Evolutionary conservation across 2,329 filamentous ascomycete genomes (phyloP), one percentile per base, ranked within the genome.

Genomic region (Dothideomycetes sp.): DNA sequence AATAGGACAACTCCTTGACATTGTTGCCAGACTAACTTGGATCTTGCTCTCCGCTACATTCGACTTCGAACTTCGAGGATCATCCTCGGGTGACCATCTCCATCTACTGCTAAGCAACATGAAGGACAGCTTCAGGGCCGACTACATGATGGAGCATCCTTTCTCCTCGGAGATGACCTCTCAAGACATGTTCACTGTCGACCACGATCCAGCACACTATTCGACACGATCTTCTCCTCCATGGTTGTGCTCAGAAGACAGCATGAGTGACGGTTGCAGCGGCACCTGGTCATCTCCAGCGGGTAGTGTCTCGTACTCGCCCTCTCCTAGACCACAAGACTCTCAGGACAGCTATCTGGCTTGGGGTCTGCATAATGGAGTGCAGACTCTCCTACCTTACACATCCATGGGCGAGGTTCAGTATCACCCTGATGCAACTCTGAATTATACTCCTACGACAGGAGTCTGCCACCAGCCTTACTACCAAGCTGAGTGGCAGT

Each of bases 281-380:
- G 40, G 39, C 18, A 36, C 40, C 17, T 43, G 40, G 40, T 37
- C 40, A 12, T 37, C 40, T 12, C 40, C 40, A 6, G 17, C 40
- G 2, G 27, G 33, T 5, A 43, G 27, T 8, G 16, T 33, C 7
- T 15, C 22, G 8, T 37, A 31, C 28, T 43, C 40, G 15, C 28
- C 40, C 1, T 41, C 37, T 22, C 30, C 37, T 2, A 4, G n/a
- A 19, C 37, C 30, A 3, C 5, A 27, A 17, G 22, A 41, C 15
- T 41, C 25, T 4, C 23, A 15, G 16, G 20, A 22, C 11, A 6
- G 11, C 12, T 33, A 20, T 20, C 8, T 24, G 8, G n/a, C 11
- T n/a, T 41, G 37, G 30, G 16, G 17, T 5, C 30, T n/a, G n/a
- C n/a, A n/a, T n/a, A 33, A 20, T 8, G 17, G 16, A 25, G 19